phyloP scores from a whole-genome alignment of 768 basidiomycete genomes.

The Xerocomellus dryophilus region DNA sequence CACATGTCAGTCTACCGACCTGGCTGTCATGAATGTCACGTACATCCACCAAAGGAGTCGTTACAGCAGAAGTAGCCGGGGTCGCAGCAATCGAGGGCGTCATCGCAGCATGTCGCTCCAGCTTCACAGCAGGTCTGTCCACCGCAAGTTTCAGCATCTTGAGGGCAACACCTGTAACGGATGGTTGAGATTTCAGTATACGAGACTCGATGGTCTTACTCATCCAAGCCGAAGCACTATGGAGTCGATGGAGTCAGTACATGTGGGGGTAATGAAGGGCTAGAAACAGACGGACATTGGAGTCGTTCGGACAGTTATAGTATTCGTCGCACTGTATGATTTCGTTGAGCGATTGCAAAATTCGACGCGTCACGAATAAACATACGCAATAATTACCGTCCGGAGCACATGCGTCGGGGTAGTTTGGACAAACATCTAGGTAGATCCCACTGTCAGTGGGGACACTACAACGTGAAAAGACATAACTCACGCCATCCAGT shows the following conservation, averaged over 20 bases:
- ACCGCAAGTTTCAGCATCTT: slow-evolving; percentile 7
- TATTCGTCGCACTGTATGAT: slow-evolving; percentile 10
- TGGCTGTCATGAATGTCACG: background rate
- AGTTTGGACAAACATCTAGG: slow-evolving; percentile 22
- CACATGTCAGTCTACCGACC: background rate
- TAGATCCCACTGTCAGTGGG: background rate
- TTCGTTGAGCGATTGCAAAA: background rate
- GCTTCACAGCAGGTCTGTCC: slow-evolving; percentile 9
- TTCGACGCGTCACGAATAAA: background rate
- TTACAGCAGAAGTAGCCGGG: slow-evolving; percentile 17
- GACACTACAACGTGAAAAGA: background rate
- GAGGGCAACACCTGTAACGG: slow-evolving; percentile 18
- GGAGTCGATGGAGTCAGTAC: background rate
- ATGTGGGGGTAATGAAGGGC: background rate
- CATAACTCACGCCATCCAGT: slow-evolving; percentile 13
- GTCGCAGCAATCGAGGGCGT: slow-evolving; percentile 6
- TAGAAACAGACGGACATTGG: slow-evolving; percentile 8
- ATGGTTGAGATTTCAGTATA: background rate
- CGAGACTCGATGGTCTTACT: background rate
- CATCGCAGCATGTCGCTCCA: slow-evolving; percentile 14
- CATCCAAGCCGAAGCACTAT: slow-evolving; percentile 9
- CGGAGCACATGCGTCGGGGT: slow-evolving; percentile 15
- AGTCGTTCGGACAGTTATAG: slow-evolving; percentile 13
- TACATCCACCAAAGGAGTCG: slow-evolving; percentile 24
- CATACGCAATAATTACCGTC: slow-evolving; percentile 22